Evolutionary conservation across 192 early-diverging fungal genomes (phyloP).

Genomic region (Gamsiella multidivaricata): DNA sequence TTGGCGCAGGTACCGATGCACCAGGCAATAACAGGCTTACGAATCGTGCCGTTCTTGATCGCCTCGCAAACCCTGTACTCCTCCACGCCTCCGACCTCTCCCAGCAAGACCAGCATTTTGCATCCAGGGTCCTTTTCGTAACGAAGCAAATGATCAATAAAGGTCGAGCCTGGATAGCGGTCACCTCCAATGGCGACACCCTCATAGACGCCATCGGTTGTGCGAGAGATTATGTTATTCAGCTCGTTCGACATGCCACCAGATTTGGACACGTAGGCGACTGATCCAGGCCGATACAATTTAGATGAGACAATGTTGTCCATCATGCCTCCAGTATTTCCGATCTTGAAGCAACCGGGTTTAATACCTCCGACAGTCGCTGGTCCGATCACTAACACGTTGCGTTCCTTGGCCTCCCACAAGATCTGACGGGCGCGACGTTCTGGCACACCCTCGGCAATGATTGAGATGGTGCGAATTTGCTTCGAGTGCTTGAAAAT

Average conservation of each 20-base stretch:
- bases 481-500: conserved; percentile 81
- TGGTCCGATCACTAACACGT: conserved; percentile 94
- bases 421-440: conserved; percentile 93
- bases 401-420: conserved; percentile 79
- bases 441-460: conserved; percentile 99
- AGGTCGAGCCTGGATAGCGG: conserved; percentile 97
- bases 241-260: conserved; percentile 99
- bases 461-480: conserved; percentile 96
- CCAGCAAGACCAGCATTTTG: conserved; percentile 95
- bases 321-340: conserved; percentile 99
- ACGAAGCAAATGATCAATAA: conserved; percentile 97
- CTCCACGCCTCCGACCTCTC: conserved; percentile 98
- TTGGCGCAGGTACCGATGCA: conserved; percentile 99
- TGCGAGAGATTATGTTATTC: conserved; percentile 98
- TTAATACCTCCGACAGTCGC: conserved; percentile 99
- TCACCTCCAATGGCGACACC: conserved; percentile 99
- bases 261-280: conserved; percentile 98
- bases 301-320: conserved; percentile 99
- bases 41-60: conserved; percentile 87
- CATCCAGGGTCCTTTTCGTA: conserved; percentile 92
- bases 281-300: conserved; percentile 95
- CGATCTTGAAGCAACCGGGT: conserved; percentile 99
- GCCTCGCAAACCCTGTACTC: conserved; percentile 96
- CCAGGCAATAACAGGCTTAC: conserved; percentile 99
- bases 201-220: conserved; percentile 98